Evolutionary conservation across 2,329 filamentous ascomycete genomes (phyloP).

Genomic region (Tricladium varicosporioides): DNA sequence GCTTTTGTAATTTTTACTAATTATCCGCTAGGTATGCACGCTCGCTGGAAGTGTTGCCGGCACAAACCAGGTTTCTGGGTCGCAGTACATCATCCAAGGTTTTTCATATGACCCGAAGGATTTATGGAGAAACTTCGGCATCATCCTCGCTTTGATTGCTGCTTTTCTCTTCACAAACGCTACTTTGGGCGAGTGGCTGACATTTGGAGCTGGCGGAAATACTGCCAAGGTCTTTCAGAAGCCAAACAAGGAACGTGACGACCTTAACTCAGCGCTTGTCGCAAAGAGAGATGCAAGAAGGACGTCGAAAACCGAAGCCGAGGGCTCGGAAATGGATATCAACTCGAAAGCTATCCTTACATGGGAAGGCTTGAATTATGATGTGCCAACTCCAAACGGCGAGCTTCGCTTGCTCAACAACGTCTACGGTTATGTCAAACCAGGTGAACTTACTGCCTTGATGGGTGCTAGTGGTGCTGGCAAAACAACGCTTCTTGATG

Average conservation of each 20-base stretch:
- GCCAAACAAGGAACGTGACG: conserved; percentile 64
- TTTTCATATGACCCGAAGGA: conserved; percentile 67
- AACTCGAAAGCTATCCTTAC: conserved; percentile 69
- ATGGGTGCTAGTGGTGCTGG: conserved; percentile 64
- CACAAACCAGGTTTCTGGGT: conserved; percentile 60
- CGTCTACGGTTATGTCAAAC: conserved; percentile 60
- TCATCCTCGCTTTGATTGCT: conserved; percentile 72
- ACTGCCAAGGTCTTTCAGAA: conserved; percentile 74
- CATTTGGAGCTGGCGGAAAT: conserved; percentile 77
- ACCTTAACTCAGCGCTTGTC: conserved; percentile 61
- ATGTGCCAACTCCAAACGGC: conserved; percentile 52
- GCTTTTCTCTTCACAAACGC: conserved; percentile 76
- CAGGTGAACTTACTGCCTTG: conserved; percentile 59
- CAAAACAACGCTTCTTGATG: conserved; percentile 65
- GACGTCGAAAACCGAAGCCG: conserved; percentile 43
- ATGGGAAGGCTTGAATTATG: conserved; percentile 83
- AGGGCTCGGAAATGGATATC: conserved; percentile 51
- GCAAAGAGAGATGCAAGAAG: conserved; percentile 58
- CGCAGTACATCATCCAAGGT: conserved; percentile 63
- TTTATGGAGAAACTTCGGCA: conserved; percentile 82
- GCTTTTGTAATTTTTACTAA: neutral
- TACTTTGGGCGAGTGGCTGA: conserved; percentile 74
- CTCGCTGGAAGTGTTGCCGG: conserved; percentile 70
- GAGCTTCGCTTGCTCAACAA: conserved; percentile 52
- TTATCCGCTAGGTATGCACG: conserved; percentile 63